Percentiles rank a stretch among this genome's conserved stretches.
Conservation (phyloP, 208 protist genomes). For the Acanthamoeba lenticulata region DNA sequence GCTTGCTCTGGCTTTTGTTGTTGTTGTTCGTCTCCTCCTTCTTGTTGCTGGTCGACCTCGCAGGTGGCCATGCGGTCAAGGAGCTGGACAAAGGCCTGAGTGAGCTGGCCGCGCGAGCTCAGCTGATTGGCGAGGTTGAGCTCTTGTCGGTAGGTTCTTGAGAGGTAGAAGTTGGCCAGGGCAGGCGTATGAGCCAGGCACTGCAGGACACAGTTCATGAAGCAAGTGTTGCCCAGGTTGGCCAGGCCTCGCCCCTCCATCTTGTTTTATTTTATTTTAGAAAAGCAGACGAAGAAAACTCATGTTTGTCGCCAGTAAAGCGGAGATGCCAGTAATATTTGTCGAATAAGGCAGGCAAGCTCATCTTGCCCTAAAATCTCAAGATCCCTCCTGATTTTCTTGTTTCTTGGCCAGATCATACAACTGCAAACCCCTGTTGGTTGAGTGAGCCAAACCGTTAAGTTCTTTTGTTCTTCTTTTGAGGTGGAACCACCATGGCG, state of each 20-base stretch:
- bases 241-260: constrained; percentile 79
- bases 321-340: too few species aligned
- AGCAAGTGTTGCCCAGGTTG: constrained; percentile 90
- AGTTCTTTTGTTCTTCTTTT: too few species aligned
- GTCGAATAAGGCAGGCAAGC: too few species aligned
- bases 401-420: too few species aligned
- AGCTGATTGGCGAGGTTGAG: not conserved
- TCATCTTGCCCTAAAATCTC: too few species aligned
- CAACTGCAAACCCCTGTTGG: too few species aligned
- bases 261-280: too few species aligned
- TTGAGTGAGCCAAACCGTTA: too few species aligned
- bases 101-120: not conserved
- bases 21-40: not conserved
- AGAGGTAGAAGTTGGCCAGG: constrained; percentile 85
- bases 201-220: constrained; percentile 89
- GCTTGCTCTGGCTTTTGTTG: not conserved
- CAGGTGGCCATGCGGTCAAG: not conserved
- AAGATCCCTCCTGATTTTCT: too few species aligned
- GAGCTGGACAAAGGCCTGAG: not conserved
- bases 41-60: not conserved
- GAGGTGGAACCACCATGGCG: too few species aligned
- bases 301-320: too few species aligned
- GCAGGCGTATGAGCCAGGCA: constrained; percentile 84
- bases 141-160: not conserved
- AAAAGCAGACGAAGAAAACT: too few species aligned